A percentile compares a stretch with the other conserved stretches of the same genome.
These are phyloP conservation scores for Termitomyces sp. DNA, from an alignment of 768 basidiomycete species.

Conservation along the genomic window DNA sequence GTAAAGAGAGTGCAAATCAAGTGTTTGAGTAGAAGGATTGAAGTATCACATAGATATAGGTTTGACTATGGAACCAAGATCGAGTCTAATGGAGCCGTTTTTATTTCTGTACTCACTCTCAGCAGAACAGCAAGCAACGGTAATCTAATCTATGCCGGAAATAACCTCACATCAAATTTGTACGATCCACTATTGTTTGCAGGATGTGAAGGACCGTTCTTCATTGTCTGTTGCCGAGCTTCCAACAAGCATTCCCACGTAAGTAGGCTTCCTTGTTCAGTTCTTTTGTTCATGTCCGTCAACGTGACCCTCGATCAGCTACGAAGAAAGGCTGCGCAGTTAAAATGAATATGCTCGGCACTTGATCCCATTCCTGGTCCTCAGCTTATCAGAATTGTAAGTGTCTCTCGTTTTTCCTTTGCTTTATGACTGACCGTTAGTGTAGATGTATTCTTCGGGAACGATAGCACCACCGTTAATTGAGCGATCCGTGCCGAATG, in stretches of 20 bases:
- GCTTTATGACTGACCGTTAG: neutral
- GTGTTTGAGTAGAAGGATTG: no score
- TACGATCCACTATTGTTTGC: slow-evolving; percentile 1
- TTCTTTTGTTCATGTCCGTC: neutral
- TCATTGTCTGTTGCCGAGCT: slow-evolving; percentile 4
- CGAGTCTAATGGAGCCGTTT: no score
- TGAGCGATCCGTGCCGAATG: neutral
- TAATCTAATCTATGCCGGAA: neutral
- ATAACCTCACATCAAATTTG: neutral
- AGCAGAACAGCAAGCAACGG: neutral
- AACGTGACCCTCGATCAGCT: neutral
- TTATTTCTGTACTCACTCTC: no score
- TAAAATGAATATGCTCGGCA: neutral
- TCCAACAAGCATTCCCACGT: neutral
- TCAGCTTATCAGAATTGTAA: neutral
- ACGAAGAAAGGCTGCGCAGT: neutral
- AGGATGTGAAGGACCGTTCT: neutral
- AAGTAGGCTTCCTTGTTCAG: neutral
- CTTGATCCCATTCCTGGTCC: neutral
- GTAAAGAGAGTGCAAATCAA: no score
- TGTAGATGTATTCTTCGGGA: neutral
- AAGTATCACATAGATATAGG: no score
- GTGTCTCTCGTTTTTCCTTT: neutral
- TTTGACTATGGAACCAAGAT: no score
- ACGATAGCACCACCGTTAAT: neutral